Percentiles rank a stretch among this genome's conserved stretches.
These are phyloP conservation scores for Turritis glabra DNA, from an alignment of 345 rosid genomes.

Conservation along the genomic window DNA sequence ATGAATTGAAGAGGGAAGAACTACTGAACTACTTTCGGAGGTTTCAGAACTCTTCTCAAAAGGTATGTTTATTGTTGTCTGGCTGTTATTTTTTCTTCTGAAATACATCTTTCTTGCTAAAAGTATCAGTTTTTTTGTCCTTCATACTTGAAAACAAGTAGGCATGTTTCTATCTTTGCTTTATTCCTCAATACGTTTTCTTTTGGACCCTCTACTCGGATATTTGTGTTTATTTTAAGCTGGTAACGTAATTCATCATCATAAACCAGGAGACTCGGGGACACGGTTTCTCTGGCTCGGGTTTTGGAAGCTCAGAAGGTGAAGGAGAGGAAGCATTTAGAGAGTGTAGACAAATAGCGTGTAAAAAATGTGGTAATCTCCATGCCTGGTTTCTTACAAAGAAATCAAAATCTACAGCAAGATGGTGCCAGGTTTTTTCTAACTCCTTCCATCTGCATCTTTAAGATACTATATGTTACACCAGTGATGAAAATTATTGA, in stretches of 20 bases:
- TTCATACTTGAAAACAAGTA: background rate
- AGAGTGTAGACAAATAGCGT: slow-evolving; percentile 83
- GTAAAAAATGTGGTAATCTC: slow-evolving; percentile 76
- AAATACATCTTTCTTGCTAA: slow-evolving; percentile 11
- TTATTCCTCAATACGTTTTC: slow-evolving; percentile 10
- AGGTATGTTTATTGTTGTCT: slow-evolving; percentile 49
- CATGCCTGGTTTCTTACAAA: slow-evolving; percentile 80
- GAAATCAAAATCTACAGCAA: slow-evolving; percentile 82
- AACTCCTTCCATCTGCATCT: slow-evolving; percentile 22
- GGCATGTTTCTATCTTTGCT: background rate
- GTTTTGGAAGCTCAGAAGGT: slow-evolving; percentile 59
- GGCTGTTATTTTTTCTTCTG: slow-evolving; percentile 5
- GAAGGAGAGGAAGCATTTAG: slow-evolving; percentile 62
- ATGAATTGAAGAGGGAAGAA: slow-evolving; percentile 88
- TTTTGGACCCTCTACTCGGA: background rate
- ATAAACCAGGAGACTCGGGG: slow-evolving; percentile 52
- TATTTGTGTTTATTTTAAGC: slow-evolving; percentile 21
- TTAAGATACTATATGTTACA: slow-evolving; percentile 3
- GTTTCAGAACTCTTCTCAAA: slow-evolving; percentile 74
- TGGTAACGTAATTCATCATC: slow-evolving; percentile 30
- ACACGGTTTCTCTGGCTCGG: slow-evolving; percentile 62
- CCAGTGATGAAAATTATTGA: background rate
- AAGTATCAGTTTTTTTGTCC: background rate
- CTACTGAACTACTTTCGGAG: slow-evolving; percentile 74
- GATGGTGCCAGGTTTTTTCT: slow-evolving; percentile 98